A percentile compares a stretch with the other conserved stretches of the same genome.
Conservation (phyloP, 164 flowering plant genomes). For the Houttuynia cordata region DNA sequence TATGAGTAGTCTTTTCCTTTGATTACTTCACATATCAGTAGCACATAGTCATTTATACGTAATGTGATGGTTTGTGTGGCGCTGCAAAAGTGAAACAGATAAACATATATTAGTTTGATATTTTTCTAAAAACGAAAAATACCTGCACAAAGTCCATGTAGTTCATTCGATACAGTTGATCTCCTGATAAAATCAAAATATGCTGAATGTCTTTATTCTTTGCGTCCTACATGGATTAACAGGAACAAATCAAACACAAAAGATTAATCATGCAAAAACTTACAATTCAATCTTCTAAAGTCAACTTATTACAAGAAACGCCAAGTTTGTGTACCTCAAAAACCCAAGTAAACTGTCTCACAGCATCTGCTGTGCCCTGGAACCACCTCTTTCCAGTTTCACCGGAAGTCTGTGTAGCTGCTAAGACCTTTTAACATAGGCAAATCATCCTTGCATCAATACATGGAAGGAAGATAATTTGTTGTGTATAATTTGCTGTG, state of each 20-base stretch:
- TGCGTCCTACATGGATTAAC: conserved; percentile 47
- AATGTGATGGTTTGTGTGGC: too few relatives aligned
- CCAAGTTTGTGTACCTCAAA: conserved; percentile 3
- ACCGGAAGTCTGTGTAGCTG: conserved; percentile 92
- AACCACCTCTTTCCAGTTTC: conserved; percentile 64
- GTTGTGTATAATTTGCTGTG: too few relatives aligned
- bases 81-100: too few relatives aligned
- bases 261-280: background rate
- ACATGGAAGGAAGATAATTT: background rate
- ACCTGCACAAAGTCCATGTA: conserved; percentile 93
- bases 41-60: too few relatives aligned
- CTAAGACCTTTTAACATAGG: conserved; percentile 41
- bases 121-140: background rate
- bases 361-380: conserved; percentile 15
- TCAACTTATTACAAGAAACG: too few relatives aligned
- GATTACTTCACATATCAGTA: too few relatives aligned
- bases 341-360: conserved; percentile 8
- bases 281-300: background rate
- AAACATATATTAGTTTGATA: too few relatives aligned
- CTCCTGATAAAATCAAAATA: conserved; percentile 73
- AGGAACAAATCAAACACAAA: conserved; percentile 1
- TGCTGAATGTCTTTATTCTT: conserved; percentile 73
- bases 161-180: conserved; percentile 92
- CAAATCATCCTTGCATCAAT: background rate
- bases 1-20: too few relatives aligned